phyloP scores from a whole-genome alignment of 1,284 basidiomycete genomes.

The Singerocomus inundabilis region DNA sequence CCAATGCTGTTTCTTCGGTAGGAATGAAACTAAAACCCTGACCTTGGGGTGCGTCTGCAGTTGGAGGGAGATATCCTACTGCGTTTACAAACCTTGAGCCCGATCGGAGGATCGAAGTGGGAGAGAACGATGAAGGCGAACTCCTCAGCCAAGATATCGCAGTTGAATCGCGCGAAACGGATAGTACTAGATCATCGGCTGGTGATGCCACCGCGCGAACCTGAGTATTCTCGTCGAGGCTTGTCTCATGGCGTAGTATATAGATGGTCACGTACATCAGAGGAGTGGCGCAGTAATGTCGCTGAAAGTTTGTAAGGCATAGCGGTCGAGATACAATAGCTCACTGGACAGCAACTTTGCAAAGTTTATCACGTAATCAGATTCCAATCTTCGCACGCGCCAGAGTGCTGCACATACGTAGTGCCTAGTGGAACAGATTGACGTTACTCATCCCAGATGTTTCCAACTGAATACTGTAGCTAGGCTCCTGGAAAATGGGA shows the following conservation, averaged over 20 bases:
- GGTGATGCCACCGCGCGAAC: constrained; percentile 76
- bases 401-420: no score
- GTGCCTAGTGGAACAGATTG: no score
- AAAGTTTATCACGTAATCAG: no score
- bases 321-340: background rate
- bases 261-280: constrained; percentile 58
- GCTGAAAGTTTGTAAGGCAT: constrained; percentile 88
- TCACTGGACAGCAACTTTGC: no score
- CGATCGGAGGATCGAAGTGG: constrained; percentile 57
- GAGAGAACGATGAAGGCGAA: constrained; percentile 50
- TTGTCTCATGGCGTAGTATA: background rate
- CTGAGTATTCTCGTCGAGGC: constrained; percentile 40
- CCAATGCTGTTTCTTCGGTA: constrained; percentile 7
- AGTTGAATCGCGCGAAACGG: constrained; percentile 87
- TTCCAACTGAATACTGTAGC: no score
- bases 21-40: constrained; percentile 20
- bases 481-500: no score
- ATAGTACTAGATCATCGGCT: constrained; percentile 71
- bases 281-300: constrained; percentile 65
- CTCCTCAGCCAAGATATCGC: constrained; percentile 80
- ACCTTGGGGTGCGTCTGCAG: constrained; percentile 69
- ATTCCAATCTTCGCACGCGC: no score
- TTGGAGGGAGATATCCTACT: constrained; percentile 71
- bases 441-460: no score
- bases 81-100: constrained; percentile 82